Percentiles rank a stretch among this genome's conserved stretches.
phyloP scores from a whole-genome alignment of 345 rosid genomes.

The Kandelia obovata region DNA sequence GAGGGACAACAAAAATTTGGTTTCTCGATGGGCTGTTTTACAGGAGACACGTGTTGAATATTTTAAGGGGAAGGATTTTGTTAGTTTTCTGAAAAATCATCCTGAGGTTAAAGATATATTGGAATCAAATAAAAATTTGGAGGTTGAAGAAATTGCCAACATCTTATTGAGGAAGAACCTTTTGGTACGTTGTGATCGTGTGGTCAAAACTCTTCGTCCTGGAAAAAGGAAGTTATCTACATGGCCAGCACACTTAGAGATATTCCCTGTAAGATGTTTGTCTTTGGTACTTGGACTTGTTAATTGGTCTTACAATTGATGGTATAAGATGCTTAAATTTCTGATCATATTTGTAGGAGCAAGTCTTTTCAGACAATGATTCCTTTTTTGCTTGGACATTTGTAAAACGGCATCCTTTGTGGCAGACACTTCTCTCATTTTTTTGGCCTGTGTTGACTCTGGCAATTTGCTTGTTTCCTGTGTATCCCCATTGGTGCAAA shows the following conservation, averaged over 20 bases:
- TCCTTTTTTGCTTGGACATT: constrained; percentile 97
- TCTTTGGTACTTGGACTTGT: not conserved
- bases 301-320: not conserved
- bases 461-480: constrained; percentile 94
- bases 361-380: constrained; percentile 88
- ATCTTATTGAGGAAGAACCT: constrained; percentile 75
- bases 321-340: constrained; percentile 9
- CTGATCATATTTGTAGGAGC: constrained; percentile 51
- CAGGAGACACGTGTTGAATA: constrained; percentile 16
- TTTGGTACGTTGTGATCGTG: constrained; percentile 92
- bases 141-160: constrained; percentile 81
- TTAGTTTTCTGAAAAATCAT: constrained; percentile 13
- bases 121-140: constrained; percentile 31
- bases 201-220: constrained; percentile 91
- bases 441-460: constrained; percentile 97
- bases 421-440: constrained; percentile 97
- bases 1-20: constrained; percentile 47
- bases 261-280: constrained; percentile 66
- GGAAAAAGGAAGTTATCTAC: constrained; percentile 96
- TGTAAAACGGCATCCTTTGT: constrained; percentile 76
- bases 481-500: constrained; percentile 93
- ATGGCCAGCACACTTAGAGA: constrained; percentile 97
- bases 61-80: constrained; percentile 16
- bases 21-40: constrained; percentile 14
- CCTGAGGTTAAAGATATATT: constrained; percentile 10